Percentiles rank a stretch among this genome's conserved stretches.
phyloP scores from a whole-genome alignment of 257 asterid genomes.

The Pogostemon cablin region DNA sequence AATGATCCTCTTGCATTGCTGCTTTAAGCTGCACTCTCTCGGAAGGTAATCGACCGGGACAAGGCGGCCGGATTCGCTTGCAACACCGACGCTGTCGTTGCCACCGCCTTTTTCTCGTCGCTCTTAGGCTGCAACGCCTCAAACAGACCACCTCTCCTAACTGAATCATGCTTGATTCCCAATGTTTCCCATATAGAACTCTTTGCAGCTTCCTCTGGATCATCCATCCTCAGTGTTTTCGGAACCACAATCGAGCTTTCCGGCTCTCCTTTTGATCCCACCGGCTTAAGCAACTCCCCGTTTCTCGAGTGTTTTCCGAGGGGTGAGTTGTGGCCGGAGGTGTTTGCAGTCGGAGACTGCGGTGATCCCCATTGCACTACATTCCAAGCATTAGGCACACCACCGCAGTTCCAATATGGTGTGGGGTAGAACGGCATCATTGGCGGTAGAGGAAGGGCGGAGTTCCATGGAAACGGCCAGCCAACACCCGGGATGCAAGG shows the following conservation, averaged over 20 bases:
- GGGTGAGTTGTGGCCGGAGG: slow-evolving; percentile 45
- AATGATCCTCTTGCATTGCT: background rate
- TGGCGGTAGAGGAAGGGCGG: slow-evolving; percentile 57
- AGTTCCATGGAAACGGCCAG: slow-evolving; percentile 63
- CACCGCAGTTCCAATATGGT: slow-evolving; percentile 63
- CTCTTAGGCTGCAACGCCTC: slow-evolving; percentile 65
- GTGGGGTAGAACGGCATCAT: slow-evolving; percentile 59
- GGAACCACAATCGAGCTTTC: slow-evolving; percentile 62
- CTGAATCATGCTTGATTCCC: slow-evolving; percentile 63
- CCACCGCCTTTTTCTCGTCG: slow-evolving; percentile 35
- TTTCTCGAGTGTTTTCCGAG: slow-evolving; percentile 79
- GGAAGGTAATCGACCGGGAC: slow-evolving; percentile 71
- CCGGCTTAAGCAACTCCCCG: slow-evolving; percentile 52
- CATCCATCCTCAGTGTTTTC: slow-evolving; percentile 76
- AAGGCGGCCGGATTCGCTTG: slow-evolving; percentile 87
- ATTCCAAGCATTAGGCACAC: slow-evolving; percentile 60
- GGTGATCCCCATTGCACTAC: slow-evolving; percentile 48
- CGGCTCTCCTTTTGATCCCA: slow-evolving; percentile 29
- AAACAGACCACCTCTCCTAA: slow-evolving; percentile 57
- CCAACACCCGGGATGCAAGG: slow-evolving; percentile 63
- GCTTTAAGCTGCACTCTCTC: slow-evolving; percentile 40
- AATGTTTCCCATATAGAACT: slow-evolving; percentile 86
- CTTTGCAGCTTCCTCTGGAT: slow-evolving; percentile 86
- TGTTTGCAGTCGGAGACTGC: background rate
- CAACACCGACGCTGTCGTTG: slow-evolving; percentile 39